Base-by-base conservation (phyloP, 805 yeast species). In the Ogataea nitratoaversa region DNA sequence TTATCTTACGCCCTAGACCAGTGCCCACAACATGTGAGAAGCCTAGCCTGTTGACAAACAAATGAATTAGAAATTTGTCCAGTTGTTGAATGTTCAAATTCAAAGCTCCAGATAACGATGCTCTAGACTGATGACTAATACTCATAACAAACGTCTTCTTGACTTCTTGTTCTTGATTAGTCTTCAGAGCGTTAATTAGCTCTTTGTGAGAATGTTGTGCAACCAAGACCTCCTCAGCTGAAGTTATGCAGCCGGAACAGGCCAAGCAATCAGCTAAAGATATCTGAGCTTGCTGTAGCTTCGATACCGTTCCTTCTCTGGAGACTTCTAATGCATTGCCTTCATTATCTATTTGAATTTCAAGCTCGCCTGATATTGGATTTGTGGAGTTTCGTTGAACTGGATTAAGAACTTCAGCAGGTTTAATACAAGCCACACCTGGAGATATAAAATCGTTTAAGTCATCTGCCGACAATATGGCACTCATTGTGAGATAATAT, bases 191-290 rank as follows among this genome's bases (percentile, higher is more conserved):
- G 34, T 75, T 74, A 19, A 89, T 49, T 34, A 93, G 71, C 51
- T 90, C 90, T 18, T 76, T 77, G 52, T 90, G 95, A 29, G 95
- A 85, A 59, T 93, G 99, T 49, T 87, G 82, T 2, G 95, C 87
- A 30, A 93, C 84, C 34, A 93, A 66, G 6, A 93, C 88, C 47
- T 91, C 96, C 58, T 93, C 99, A n/a, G 96, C 95, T 4, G 96
- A 85, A 0, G 99, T 93, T 40, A 93, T 88, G 61, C 99, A 93
- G 0, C 99, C 99, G 8, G 95, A 80, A 57, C 99, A 93, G 0
- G 99, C 99, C 39, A 93, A 68, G 63, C 99, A 93, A 66, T 93
- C 99, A 16, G 89, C 82, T 37, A 93, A 65, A 2, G 93, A 84
- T 34, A 93, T 91, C 48, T 85, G 91, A 0, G 97, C 98, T 38